phyloP scores from a whole-genome alignment of 164 flowering plant species.

The Aristolochia contorta region DNA sequence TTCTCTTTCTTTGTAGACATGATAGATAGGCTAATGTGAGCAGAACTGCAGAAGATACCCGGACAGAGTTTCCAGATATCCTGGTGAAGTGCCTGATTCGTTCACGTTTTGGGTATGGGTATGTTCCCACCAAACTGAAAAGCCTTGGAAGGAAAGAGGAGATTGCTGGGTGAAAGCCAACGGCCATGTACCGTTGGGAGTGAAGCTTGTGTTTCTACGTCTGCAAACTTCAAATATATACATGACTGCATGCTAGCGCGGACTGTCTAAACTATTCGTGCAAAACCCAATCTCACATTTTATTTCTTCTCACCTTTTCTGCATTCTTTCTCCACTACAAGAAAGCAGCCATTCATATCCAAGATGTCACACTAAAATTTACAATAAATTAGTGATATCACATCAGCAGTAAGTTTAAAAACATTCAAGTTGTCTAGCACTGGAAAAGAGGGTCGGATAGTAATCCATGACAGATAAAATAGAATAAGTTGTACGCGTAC shows the following conservation, averaged over 20 bases:
- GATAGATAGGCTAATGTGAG: not conserved
- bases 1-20: conserved; percentile 23
- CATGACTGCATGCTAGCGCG: conserved; percentile 4
- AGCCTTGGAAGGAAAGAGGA: not conserved
- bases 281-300: not conserved
- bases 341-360: not conserved
- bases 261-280: conserved; percentile 2
- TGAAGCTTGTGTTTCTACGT: conserved; percentile 2
- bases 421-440: not conserved
- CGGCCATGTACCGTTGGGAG: conserved; percentile 15
- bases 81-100: not conserved
- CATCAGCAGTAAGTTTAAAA: not conserved
- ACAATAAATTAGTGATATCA: not conserved
- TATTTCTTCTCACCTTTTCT: not conserved
- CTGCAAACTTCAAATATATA: conserved; percentile 9
- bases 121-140: conserved; percentile 2
- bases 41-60: not conserved
- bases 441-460: not conserved
- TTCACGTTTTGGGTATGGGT: conserved; percentile 7
- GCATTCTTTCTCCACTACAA: not conserved
- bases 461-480: not conserved
- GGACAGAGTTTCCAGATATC: not conserved
- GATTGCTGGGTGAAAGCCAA: conserved; percentile 4
- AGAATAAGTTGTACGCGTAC: too few relatives aligned
- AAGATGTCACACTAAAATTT: not conserved